phyloP scores from a whole-genome alignment of 2,329 filamentous ascomycete genomes.

The Apiospora marii region DNA sequence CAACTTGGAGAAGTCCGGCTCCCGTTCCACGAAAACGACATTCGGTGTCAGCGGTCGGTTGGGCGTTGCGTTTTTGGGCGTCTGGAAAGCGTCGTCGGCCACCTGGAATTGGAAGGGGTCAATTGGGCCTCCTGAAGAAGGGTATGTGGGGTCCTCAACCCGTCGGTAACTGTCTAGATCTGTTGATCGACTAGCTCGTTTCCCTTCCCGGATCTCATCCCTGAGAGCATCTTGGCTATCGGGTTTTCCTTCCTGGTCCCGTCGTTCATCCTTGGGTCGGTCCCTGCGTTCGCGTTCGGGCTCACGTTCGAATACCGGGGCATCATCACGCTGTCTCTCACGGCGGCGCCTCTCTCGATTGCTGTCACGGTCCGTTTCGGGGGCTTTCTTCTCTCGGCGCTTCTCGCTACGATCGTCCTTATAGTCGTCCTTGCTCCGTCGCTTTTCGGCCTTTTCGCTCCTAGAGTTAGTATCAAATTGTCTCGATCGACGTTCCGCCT shows the following conservation, averaged over 20 bases:
- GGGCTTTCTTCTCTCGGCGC: slow-evolving; percentile 34
- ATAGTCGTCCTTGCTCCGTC: slow-evolving; percentile 40
- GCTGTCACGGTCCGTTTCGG: slow-evolving; percentile 31
- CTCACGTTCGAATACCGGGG: slow-evolving; percentile 42
- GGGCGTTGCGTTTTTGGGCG: slow-evolving; percentile 50
- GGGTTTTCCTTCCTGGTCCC: slow-evolving; percentile 38
- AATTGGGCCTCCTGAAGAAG: slow-evolving; percentile 44
- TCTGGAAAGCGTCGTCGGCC: slow-evolving; percentile 58
- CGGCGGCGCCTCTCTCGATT: slow-evolving; percentile 34
- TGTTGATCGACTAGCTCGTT: slow-evolving; percentile 30
- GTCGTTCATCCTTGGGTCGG: slow-evolving; percentile 30
- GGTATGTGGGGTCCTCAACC: slow-evolving; percentile 36
- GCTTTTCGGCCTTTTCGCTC: slow-evolving; percentile 34
- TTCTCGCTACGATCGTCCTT: slow-evolving; percentile 37
- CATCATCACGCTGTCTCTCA: slow-evolving; percentile 40
- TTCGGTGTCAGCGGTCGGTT: slow-evolving; percentile 56
- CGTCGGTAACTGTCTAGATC: slow-evolving; percentile 39
- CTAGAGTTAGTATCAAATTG: slow-evolving; percentile 29
- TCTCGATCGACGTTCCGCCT: slow-evolving; percentile 42
- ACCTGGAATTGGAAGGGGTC: slow-evolving; percentile 69
- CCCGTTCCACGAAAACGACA: slow-evolving; percentile 61
- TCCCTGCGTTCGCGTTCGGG: slow-evolving; percentile 32
- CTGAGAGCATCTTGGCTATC: slow-evolving; percentile 38
- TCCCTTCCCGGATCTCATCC: slow-evolving; percentile 32
- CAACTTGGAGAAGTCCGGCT: slow-evolving; percentile 55